Base-by-base conservation (phyloP, 2,329 filamentous ascomycete genomes). In the Calonectria pseudoturangicola region DNA sequence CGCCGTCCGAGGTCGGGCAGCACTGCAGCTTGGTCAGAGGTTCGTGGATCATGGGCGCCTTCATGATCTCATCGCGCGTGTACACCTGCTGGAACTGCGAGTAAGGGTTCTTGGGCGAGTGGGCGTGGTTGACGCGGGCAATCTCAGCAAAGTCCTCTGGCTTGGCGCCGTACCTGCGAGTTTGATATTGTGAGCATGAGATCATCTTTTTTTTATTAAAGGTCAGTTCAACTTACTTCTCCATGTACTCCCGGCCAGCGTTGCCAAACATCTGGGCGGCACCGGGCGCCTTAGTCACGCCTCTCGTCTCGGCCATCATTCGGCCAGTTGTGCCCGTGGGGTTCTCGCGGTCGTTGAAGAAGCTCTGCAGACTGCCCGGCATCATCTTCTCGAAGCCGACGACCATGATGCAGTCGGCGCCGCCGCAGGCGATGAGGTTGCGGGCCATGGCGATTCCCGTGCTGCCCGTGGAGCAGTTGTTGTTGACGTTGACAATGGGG, bases 351-450 rank as follows among this genome's bases (percentile, higher is more conserved):
- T 98, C 96, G 78, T 96, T 93, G 87, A 94, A 98, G 86, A 94
- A 93, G 70, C 88, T 90, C 87, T 96, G 92, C 76, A 98, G 88
- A 78, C 92, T 94, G n/a, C 96, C 96, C 0, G 94, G 93, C 86
- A 93, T 96, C 96, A 98, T 98, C 91, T 98, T 98, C 89, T 98
- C 97, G 80, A 98, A 98, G 4, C 96, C 97, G 25, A 98, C 92
- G 1, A 98, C 96, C 73, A 98, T 87, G 25, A 98, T 92, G 82
- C 95, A 98, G 84, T 98, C 94, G 1, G 95, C 94, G 16, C 91
- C 94, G 41, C 96, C 96, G 79, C 94, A 90, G 8, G 92, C 89
- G 79, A 98, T 92, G 83, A 97, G 89, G 66, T 93, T 95, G 41
- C 95, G 89, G 2, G 90, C 97, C 90, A 98, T 93, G 82, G 93